Evolutionary conservation across 257 asterid genomes (phyloP), one percentile per base, ranked within the genome.

Genomic region (Ilex asprella): DNA sequence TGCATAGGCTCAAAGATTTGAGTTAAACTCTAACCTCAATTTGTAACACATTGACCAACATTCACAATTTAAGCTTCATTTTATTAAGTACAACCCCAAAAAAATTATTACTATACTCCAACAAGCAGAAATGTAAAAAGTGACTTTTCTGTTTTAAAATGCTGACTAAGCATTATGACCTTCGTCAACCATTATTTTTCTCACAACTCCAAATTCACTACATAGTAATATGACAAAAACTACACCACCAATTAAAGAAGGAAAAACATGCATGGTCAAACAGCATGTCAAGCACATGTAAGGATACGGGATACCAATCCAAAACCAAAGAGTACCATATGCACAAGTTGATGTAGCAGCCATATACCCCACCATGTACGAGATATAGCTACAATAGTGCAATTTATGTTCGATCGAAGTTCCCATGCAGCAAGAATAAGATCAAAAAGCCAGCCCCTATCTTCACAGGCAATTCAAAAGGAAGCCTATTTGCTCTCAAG

Each of bases 391-490:
- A 83, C 84, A 84, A 81, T 65, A 80, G 86, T 81, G 84, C 93
- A 21, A 21, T 79, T 82, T 86, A 91, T 21, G 27, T 79, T 81
- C 77, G 73, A 53, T 53, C 30, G 2, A 78, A 75, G 98, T 94
- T 88, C 94, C 97, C 78, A 88, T 35, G 41, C 95, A 88, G 95
- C 85, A 73, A 87, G 92, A 82, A 82, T 75, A 79, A 35, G 87
- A 79, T 82, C 57, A 53, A 53, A 21, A 21, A 53, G 57, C 15
- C 57, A 2, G 57, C 30, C 57, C 57, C 57, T 1, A 53, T 31
- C 57, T 53, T 53, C 96, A 88, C 71, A 84, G 84, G 84, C 57
- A 78, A 78, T 59, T 70, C 72, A 69, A 21, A 86, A 86, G 80
- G 82, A 82, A 86, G 82, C 75, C 86, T 85, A 75, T 78, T 77